Percentiles rank a stretch among this genome's conserved stretches.
Evolutionary conservation across 176 grass and related monocot species (phyloP).

Genomic region (Aegilops tauschii): DNA sequence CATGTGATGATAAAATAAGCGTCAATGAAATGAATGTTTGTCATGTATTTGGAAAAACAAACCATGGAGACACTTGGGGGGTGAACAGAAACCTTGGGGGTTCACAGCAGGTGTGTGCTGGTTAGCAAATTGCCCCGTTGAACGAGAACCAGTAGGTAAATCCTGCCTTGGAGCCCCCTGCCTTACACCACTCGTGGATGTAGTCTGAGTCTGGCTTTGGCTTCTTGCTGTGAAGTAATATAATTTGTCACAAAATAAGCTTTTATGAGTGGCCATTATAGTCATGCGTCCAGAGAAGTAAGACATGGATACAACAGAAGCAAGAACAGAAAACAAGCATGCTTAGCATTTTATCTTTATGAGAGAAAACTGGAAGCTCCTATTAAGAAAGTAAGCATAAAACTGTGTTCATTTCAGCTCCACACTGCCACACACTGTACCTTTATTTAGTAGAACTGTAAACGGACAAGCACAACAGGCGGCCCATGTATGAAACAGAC

Average conservation of each 20-base stretch:
- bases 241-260: background rate
- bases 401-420: background rate
- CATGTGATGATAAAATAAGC: slow-evolving; percentile 11
- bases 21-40: background rate
- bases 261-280: background rate
- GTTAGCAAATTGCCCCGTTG: slow-evolving; percentile 56
- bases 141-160: slow-evolving; percentile 41
- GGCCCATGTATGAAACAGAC: background rate
- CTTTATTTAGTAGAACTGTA: background rate
- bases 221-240: slow-evolving; percentile 62
- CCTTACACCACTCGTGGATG: slow-evolving; percentile 31
- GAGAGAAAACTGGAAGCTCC: background rate
- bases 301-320: slow-evolving; percentile 1
- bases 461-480: background rate
- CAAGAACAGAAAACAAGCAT: background rate
- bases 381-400: background rate
- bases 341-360: background rate
- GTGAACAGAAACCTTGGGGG: slow-evolving; percentile 42
- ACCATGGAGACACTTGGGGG: slow-evolving; percentile 12
- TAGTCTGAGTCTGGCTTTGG: slow-evolving; percentile 42
- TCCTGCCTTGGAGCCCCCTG: slow-evolving; percentile 49
- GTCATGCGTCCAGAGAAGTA: background rate
- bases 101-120: slow-evolving; percentile 42
- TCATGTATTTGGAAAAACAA: background rate
- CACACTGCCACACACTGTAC: background rate